Evolutionary conservation across 169 alveolate genomes (phyloP).

Genomic region (Plasmodium coatneyi): DNA sequence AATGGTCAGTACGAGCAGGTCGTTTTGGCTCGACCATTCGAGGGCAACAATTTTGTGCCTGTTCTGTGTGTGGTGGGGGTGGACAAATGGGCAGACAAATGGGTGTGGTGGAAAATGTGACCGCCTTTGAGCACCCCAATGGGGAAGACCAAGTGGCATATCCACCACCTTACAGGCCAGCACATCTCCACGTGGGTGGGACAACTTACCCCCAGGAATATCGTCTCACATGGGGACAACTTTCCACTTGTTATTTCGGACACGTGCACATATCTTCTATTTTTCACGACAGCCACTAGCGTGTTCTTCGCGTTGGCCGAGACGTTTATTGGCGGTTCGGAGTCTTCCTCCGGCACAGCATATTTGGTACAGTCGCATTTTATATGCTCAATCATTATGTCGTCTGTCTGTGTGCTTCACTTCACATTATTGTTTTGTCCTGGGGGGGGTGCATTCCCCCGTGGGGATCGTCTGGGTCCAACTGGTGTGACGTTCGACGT

Average conservation of each 20-base stretch:
- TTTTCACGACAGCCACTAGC: constrained; percentile 34
- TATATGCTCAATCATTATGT: constrained; percentile 40
- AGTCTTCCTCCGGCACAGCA: constrained; percentile 42
- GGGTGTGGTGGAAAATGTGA: not conserved
- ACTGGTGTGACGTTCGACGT: not conserved
- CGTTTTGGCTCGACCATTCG: constrained; percentile 64
- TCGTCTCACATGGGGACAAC: constrained; percentile 13
- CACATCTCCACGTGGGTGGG: not conserved
- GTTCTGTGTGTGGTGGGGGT: not conserved
- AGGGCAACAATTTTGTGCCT: constrained; percentile 45
- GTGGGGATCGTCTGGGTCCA: not conserved
- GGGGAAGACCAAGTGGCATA: not conserved
- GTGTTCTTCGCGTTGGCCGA: constrained; percentile 28
- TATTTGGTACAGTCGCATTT: constrained; percentile 50
- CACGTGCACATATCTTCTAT: constrained; percentile 25
- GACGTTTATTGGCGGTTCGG: constrained; percentile 24
- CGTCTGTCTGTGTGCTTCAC: not conserved
- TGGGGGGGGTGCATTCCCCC: not conserved
- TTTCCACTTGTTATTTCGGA: constrained; percentile 22
- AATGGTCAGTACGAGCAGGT: constrained; percentile 49
- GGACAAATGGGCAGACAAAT: not conserved
- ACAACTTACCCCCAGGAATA: constrained; percentile 49
- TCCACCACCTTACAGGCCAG: not conserved
- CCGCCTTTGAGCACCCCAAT: not conserved
- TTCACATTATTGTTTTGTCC: not conserved